These are phyloP conservation scores for Trematosphaeria pertusa DNA, from an alignment of 2,329 filamentous ascomycete genomes.

Conservation along the genomic window DNA sequence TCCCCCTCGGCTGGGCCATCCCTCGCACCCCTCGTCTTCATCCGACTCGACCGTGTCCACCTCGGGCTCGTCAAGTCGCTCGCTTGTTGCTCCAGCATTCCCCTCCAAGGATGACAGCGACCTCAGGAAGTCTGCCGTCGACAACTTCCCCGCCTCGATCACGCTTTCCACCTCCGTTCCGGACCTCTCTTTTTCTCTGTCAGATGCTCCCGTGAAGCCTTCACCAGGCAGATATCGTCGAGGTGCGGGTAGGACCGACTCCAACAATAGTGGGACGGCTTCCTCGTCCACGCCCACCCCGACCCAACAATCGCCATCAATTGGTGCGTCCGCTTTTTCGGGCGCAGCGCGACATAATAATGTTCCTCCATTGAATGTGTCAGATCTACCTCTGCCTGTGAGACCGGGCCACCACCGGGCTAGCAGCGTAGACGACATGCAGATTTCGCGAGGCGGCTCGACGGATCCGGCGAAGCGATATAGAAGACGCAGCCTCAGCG, in stretches of 20 bases:
- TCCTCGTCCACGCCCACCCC: conserved; percentile 35
- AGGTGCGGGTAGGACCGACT: conserved; percentile 63
- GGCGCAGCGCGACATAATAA: conserved; percentile 63
- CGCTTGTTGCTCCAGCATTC: conserved; percentile 41
- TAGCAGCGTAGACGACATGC: conserved; percentile 74
- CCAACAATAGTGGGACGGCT: conserved; percentile 44
- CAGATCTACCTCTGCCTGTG: conserved; percentile 23
- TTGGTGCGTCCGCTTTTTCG: conserved; percentile 52
- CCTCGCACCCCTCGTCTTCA: conserved; percentile 49
- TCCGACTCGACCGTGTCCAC: conserved; percentile 55
- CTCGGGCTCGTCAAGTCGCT: conserved; percentile 59
- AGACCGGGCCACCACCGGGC: conserved; percentile 62
- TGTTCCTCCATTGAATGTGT: conserved; percentile 60
- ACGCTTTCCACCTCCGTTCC: conserved; percentile 60
- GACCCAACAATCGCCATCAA: conserved; percentile 40
- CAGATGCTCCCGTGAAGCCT: conserved; percentile 67
- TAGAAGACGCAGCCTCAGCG: conserved; percentile 82
- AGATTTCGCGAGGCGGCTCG: conserved; percentile 63
- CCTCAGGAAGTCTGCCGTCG: conserved; percentile 41
- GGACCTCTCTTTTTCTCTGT: conserved; percentile 62
- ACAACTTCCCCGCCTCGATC: conserved; percentile 54
- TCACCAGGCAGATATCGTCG: conserved; percentile 87
- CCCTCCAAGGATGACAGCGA: conserved; percentile 59
- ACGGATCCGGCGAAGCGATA: conserved; percentile 77
- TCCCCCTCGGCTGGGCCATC: conserved; percentile 42